phyloP scores from a whole-genome alignment of 345 rosid genomes.

The Corymbia maculata region DNA sequence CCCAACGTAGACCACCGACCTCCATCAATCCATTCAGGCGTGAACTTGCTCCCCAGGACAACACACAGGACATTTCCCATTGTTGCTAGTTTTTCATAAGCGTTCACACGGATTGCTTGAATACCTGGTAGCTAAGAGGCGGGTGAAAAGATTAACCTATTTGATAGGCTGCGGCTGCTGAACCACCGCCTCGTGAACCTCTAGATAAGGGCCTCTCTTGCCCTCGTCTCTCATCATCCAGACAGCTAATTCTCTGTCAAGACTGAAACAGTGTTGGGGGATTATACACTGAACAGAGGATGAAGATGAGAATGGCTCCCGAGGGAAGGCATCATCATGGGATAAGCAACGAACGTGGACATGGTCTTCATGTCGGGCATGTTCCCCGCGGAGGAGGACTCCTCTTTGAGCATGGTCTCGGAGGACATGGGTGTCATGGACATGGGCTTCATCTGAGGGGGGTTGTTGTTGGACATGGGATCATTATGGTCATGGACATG shows the following conservation, averaged over 20 bases:
- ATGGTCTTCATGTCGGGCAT: background rate
- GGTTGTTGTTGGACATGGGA: background rate
- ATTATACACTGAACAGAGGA: background rate
- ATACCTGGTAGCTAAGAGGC: background rate
- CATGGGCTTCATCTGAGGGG: background rate
- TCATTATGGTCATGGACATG: background rate
- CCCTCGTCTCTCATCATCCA: background rate
- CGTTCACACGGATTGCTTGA: background rate
- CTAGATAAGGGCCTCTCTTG: background rate
- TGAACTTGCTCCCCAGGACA: background rate
- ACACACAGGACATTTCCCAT: background rate
- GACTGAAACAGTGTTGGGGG: background rate
- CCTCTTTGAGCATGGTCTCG: background rate
- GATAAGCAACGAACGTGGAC: background rate
- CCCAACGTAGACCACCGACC: background rate
- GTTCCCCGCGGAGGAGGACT: background rate
- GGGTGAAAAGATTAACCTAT: background rate
- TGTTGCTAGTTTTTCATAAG: background rate
- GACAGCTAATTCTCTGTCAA: background rate
- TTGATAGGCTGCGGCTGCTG: fast-evolving
- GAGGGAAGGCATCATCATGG: background rate
- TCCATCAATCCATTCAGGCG: background rate
- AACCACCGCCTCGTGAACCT: background rate
- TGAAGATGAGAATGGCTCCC: background rate
- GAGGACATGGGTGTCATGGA: background rate